phyloP scores from a whole-genome alignment of 192 early-diverging fungal species.

The Diversispora epigaea region DNA sequence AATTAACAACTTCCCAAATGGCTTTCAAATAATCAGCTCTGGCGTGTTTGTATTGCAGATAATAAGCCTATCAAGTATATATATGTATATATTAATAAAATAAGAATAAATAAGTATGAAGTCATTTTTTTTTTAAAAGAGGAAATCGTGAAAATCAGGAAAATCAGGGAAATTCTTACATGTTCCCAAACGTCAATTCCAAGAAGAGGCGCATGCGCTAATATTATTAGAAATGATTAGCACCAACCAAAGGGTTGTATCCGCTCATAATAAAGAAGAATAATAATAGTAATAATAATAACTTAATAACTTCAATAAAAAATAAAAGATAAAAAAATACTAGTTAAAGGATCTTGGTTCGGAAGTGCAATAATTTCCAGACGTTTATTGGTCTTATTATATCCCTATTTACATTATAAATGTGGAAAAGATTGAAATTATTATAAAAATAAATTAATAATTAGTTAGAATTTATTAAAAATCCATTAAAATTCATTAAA shows the following conservation, averaged over 20 bases:
- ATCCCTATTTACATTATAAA: slow-evolving; percentile 49
- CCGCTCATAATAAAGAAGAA: background rate
- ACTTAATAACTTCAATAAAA: background rate
- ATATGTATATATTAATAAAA: background rate
- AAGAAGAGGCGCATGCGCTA: slow-evolving; percentile 76
- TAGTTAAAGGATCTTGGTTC: slow-evolving; percentile 82
- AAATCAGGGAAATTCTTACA: slow-evolving; percentile 36
- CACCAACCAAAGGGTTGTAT: background rate
- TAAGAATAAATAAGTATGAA: no score
- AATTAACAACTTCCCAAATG: slow-evolving; percentile 96
- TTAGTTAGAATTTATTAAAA: background rate
- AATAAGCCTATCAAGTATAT: slow-evolving; percentile 68
- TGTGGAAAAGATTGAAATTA: background rate
- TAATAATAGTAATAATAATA: background rate
- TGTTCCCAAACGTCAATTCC: slow-evolving; percentile 97
- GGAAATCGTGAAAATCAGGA: background rate
- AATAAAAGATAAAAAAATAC: background rate
- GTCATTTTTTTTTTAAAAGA: background rate
- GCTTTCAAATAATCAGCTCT: slow-evolving; percentile 95
- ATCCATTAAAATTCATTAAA: slow-evolving; percentile 17
- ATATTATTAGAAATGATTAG: slow-evolving; percentile 25
- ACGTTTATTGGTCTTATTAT: slow-evolving; percentile 72
- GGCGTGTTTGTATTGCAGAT: slow-evolving; percentile 97
- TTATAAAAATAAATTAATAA: background rate
- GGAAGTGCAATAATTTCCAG: slow-evolving; percentile 85